Percentiles rank a stretch among this genome's conserved stretches.
These are phyloP conservation scores for Saccharomycopsis javanensis DNA, from an alignment of 805 yeast species.

Conservation along the genomic window DNA sequence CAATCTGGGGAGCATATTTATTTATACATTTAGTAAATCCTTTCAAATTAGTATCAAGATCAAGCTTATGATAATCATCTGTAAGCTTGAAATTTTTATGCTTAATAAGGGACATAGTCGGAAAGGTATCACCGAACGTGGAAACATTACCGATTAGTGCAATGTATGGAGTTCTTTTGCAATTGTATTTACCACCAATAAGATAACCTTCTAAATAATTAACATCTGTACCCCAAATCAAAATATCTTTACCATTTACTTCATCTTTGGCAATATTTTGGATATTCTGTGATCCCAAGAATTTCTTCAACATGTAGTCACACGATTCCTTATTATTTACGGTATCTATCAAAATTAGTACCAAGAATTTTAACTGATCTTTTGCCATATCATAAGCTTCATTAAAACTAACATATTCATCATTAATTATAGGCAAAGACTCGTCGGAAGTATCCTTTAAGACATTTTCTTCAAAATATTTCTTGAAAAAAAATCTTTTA, in stretches of 20 bases:
- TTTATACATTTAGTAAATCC: slow-evolving; percentile 30
- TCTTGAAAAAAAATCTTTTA: slow-evolving; percentile 16
- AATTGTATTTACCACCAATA: slow-evolving; percentile 46
- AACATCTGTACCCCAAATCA: slow-evolving; percentile 57
- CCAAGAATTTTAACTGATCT: slow-evolving; percentile 38
- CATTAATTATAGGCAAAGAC: slow-evolving; percentile 23
- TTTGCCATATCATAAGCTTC: slow-evolving; percentile 33
- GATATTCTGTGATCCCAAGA: slow-evolving; percentile 8
- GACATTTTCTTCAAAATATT: slow-evolving; percentile 22
- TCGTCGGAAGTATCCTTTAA: slow-evolving; percentile 12
- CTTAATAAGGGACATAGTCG: slow-evolving; percentile 38
- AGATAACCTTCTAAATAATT: slow-evolving; percentile 57
- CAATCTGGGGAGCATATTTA: slow-evolving; percentile 42
- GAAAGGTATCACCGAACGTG: slow-evolving; percentile 31
- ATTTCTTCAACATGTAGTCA: slow-evolving; percentile 7
- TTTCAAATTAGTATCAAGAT: slow-evolving; percentile 3
- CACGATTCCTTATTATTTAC: slow-evolving; percentile 3
- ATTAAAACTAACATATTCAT: slow-evolving; percentile 28
- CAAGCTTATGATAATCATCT: slow-evolving; percentile 11
- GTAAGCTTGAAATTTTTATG: slow-evolving; percentile 23
- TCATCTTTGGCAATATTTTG: slow-evolving; percentile 4
- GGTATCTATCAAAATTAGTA: slow-evolving; percentile 38
- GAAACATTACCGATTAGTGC: slow-evolving; percentile 45
- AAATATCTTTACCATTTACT: slow-evolving; percentile 26
- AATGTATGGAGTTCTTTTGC: slow-evolving; percentile 46